phyloP scores from a whole-genome alignment of 257 asterid genomes.

The Verbascum thapsus region DNA sequence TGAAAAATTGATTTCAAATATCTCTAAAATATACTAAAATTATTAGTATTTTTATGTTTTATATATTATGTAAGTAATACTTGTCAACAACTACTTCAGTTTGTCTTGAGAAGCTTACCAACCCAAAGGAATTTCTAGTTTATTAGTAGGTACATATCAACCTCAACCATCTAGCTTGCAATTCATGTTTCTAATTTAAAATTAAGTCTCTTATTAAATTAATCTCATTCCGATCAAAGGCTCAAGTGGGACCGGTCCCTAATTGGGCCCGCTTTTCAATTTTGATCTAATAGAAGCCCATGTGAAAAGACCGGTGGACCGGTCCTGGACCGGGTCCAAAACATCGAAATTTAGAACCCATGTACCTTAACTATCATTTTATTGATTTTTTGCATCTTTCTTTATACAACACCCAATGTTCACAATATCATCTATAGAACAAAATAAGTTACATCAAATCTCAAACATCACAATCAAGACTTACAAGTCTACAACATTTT shows the following conservation, averaged over 20 bases:
- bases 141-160: not conserved
- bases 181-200: not conserved
- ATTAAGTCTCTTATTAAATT: not conserved
- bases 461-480: not conserved
- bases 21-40: too few relatives aligned
- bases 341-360: too few relatives aligned
- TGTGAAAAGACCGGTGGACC: too few relatives aligned
- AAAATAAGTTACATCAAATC: too few relatives aligned
- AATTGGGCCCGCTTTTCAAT: not conserved
- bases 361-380: not conserved
- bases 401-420: not conserved
- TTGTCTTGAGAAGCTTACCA: conserved; percentile 21
- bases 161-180: not conserved
- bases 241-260: not conserved
- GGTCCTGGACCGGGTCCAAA: too few relatives aligned
- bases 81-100: conserved; percentile 3
- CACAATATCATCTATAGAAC: not conserved
- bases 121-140: not conserved
- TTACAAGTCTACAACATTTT: conserved; percentile 1
- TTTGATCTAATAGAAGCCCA: not conserved
- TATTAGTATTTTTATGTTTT: not conserved
- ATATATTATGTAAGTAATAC: not conserved
- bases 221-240: not conserved
- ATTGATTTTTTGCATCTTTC: not conserved
- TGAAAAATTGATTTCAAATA: too few relatives aligned